These are phyloP conservation scores for Neonectria coccinea DNA, from an alignment of 2,329 filamentous ascomycete genomes.

Conservation along the genomic window DNA sequence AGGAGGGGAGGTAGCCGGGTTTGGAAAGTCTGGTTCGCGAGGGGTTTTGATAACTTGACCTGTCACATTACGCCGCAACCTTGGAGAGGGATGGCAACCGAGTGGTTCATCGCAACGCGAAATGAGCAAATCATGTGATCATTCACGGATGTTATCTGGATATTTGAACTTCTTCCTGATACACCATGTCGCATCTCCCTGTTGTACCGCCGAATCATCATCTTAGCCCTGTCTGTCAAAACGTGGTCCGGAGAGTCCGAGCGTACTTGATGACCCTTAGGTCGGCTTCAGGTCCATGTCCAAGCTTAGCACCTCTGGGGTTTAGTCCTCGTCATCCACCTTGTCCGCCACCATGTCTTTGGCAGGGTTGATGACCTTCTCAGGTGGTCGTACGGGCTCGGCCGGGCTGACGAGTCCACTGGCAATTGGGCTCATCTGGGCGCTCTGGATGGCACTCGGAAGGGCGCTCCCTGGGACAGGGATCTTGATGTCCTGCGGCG, in stretches of 20 bases:
- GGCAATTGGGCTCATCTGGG: conserved; percentile 61
- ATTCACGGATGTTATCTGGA: conserved; percentile 35
- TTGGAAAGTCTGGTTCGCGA: neutral
- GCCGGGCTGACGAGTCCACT: conserved; percentile 60
- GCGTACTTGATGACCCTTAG: conserved; percentile 8
- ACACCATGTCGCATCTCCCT: conserved; percentile 15
- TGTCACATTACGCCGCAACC: conserved; percentile 30
- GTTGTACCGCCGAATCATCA: conserved; percentile 9
- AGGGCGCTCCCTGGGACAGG: conserved; percentile 68
- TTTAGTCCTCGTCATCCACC: conserved; percentile 63
- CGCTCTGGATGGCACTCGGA: conserved; percentile 48
- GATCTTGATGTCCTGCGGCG: conserved; percentile 84
- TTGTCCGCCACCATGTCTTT: conserved; percentile 65
- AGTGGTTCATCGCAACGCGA: conserved; percentile 20
- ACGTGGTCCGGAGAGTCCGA: conserved; percentile 4
- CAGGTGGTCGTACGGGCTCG: conserved; percentile 57
- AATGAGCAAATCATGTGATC: conserved; percentile 33
- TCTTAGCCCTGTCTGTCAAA: conserved; percentile 14
- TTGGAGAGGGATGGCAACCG: conserved; percentile 20
- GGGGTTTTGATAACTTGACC: conserved; percentile 22
- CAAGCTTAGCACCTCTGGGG: neutral
- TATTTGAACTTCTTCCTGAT: conserved; percentile 31
- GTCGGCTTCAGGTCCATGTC: conserved; percentile 5
- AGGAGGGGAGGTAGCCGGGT: conserved; percentile 5
- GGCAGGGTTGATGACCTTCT: conserved; percentile 62